Evolutionary conservation across 352 stramenopile genomes (phyloP), one percentile per base, ranked within the genome.

Genomic region (Aphanomyces cochlioides): DNA sequence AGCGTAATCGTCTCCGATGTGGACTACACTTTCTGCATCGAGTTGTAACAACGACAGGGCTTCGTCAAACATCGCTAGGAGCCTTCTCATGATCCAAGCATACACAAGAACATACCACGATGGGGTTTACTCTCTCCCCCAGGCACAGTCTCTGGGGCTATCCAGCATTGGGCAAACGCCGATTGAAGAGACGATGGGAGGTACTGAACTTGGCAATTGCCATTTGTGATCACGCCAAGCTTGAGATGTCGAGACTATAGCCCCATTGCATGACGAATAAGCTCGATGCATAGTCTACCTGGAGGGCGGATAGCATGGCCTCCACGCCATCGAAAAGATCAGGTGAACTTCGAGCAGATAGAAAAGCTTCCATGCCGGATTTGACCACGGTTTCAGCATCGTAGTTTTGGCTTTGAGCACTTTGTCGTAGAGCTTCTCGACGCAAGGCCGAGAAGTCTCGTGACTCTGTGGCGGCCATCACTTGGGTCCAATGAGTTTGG

Each of bases 1-100:
- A 37, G 79, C 69, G 74, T 92, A 92, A 77, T 92, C 79, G 72
- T 92, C 84, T 39, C 84, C 84, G 4, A 92, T 80, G 72, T 92
- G 84, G 58, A 92, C 82, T 48, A 92, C 67, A 41, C 87, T 74
- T 15, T 28, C 21, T n/a, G 65, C 43, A 17, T 77, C 65, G 10
- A 76, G 75, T 40, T 56, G 53, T 15, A 82, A 56, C 8, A 47
- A 60, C 13, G 56, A 21, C 10, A 87, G 54, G 7, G 84, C 84
- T 0, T 77, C 75, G 56, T 90, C 81, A 65, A 92, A 92, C 67
- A 92, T 87, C 4, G 47, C 74, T 66, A 61, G 7, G 21, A 28
- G 15, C 21, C 7, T 37, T 36, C 8, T 7, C 10, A 37, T 36
- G 54, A 19, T n/a, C n/a, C 19, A n/a, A n/a, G 7, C 34, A 37